Evolutionary conservation across 2,329 filamentous ascomycete species (phyloP).

Genomic region (Diaporthe ampelina): DNA sequence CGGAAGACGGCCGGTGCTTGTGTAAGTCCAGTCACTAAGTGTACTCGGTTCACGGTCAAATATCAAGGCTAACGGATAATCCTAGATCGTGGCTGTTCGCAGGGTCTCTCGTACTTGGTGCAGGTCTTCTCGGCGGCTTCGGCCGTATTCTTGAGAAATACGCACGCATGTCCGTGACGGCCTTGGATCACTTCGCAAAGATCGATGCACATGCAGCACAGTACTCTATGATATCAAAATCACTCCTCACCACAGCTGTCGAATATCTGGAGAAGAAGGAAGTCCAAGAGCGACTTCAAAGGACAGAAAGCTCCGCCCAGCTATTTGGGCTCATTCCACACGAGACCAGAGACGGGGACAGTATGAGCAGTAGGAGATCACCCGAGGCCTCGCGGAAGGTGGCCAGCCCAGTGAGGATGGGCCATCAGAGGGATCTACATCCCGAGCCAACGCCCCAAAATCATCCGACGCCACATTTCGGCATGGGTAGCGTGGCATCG

Average conservation of each 20-base stretch:
- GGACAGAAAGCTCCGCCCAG: slow-evolving; percentile 65
- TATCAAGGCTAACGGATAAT: neutral
- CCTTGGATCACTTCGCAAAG: slow-evolving; percentile 63
- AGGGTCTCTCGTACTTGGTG: slow-evolving; percentile 64
- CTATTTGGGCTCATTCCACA: slow-evolving; percentile 64
- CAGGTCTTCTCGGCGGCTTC: slow-evolving; percentile 65
- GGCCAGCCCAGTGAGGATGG: slow-evolving; percentile 17
- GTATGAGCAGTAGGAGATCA: slow-evolving; percentile 1
- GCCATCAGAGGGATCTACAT: slow-evolving; percentile 5
- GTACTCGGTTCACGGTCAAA: no score
- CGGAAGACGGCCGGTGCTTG: slow-evolving; percentile 62
- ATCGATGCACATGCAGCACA: slow-evolving; percentile 65
- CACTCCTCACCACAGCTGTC: slow-evolving; percentile 60
- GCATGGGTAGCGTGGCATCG: slow-evolving; percentile 45
- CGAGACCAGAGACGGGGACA: slow-evolving; percentile 36
- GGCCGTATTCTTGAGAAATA: slow-evolving; percentile 67
- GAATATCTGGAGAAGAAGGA: slow-evolving; percentile 64
- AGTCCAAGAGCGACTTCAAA: slow-evolving; percentile 59
- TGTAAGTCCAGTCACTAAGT: no score
- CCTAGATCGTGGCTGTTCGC: slow-evolving; percentile 67
- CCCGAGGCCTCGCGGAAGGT: slow-evolving; percentile 31
- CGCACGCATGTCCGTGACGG: slow-evolving; percentile 61
- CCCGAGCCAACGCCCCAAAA: slow-evolving; percentile 11
- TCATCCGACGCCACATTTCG: slow-evolving; percentile 43
- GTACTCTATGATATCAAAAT: slow-evolving; percentile 67